Evolutionary conservation across 345 rosid genomes (phyloP).

Genomic region (Aquilaria yunnanensis): DNA sequence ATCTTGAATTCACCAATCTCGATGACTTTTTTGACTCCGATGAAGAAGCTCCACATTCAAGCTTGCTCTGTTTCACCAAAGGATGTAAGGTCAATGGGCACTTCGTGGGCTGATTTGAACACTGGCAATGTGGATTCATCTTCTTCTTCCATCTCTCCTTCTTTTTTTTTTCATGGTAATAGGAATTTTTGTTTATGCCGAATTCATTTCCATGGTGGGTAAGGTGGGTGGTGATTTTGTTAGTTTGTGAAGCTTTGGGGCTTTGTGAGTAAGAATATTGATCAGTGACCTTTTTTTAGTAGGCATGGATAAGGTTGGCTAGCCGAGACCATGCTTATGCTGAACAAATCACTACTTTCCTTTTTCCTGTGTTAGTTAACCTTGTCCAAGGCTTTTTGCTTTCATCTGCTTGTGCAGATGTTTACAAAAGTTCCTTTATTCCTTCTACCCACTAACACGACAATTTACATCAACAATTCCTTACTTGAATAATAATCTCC

Average conservation of each 20-base stretch:
- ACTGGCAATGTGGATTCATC: conserved; percentile 50
- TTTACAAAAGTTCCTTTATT: background rate
- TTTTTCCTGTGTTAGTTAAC: background rate
- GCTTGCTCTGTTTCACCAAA: conserved; percentile 67
- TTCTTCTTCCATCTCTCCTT: conserved; percentile 54
- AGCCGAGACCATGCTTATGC: conserved; percentile 21
- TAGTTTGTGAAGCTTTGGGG: background rate
- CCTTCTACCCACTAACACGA: too few relatives aligned
- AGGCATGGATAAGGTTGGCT: conserved; percentile 12
- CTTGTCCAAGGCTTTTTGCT: conserved; percentile 13
- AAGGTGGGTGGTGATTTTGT: background rate
- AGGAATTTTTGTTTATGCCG: conserved; percentile 1
- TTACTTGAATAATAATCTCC: too few relatives aligned
- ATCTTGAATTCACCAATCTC: conserved; percentile 5
- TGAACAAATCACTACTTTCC: conserved; percentile 4
- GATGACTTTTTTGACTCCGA: conserved; percentile 76
- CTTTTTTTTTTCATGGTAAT: conserved; percentile 85
- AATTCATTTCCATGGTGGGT: background rate
- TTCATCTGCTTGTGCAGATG: conserved; percentile 16
- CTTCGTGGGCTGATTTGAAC: conserved; percentile 50
- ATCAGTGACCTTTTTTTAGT: conserved; percentile 4
- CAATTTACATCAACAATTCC: too few relatives aligned
- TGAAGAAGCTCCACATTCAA: conserved; percentile 74
- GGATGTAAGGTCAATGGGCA: conserved; percentile 41
- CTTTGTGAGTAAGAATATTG: conserved; percentile 17